phyloP scores from a whole-genome alignment of 495 filamentous ascomycete species.

The Penicillium herquei region DNA sequence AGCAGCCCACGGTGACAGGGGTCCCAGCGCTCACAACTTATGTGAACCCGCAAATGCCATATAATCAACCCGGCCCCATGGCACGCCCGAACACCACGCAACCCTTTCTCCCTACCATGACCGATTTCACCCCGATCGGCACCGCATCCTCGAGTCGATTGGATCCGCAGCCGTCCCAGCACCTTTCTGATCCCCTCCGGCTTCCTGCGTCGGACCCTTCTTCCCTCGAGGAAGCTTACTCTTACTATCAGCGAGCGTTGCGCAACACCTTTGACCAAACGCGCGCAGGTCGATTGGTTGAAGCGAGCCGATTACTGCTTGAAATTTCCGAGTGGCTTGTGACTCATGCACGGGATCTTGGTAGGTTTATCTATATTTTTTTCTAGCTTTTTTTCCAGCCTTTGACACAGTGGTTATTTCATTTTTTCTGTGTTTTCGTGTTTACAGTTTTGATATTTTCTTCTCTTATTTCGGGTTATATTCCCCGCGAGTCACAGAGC shows the following conservation, averaged over 20 bases:
- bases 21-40: conserved; percentile 53
- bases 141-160: conserved; percentile 27
- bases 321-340: conserved; percentile 84
- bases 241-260: conserved; percentile 69
- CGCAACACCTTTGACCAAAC: conserved; percentile 74
- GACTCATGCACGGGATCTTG: conserved; percentile 75
- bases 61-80: conserved; percentile 54
- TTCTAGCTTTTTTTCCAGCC: conserved; percentile 5
- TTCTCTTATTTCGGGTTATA: neutral
- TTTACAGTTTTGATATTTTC: neutral
- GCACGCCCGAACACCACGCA: conserved; percentile 48
- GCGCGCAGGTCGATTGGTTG: conserved; percentile 66
- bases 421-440: neutral
- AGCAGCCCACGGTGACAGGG: conserved; percentile 65
- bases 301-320: conserved; percentile 71
- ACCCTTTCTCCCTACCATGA: conserved; percentile 54
- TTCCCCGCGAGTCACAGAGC: neutral
- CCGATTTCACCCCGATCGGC: conserved; percentile 48
- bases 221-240: conserved; percentile 63
- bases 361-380: conserved; percentile 53
- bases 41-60: conserved; percentile 51
- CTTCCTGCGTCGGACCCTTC: conserved; percentile 25
- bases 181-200: conserved; percentile 26
- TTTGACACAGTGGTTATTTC: neutral
- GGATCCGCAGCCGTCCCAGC: conserved; percentile 26